Base-by-base conservation (phyloP, 345 rosid genomes). In the Brassica incana region DNA sequence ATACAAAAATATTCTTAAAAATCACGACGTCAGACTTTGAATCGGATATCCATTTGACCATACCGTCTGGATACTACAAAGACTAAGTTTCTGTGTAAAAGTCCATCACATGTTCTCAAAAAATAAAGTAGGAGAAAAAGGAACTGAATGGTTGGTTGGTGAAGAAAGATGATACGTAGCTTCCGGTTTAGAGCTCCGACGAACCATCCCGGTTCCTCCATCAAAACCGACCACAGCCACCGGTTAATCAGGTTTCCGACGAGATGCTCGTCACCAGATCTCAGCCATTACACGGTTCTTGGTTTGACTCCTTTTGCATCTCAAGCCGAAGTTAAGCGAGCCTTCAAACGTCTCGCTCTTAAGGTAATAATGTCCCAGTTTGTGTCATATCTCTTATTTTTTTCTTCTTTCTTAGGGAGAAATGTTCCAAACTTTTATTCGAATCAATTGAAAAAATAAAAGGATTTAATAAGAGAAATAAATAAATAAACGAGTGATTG, bases 311-410 rank as follows among this genome's bases (percentile, higher is more conserved):
- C 78, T 63, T 54, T 76, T 11, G 81, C 83, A 56, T 76, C 81
- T 30, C 82, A 76, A 63, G 45, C 81, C 4, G 78, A 79, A 60
- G 83, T 79, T 76, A 79, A 76, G 11, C 78, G 77, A 1, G 80
- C 75, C n/a, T 79, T 71, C 45, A 79, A 72, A 65, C 78, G 83
- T 77, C 83, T 83, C n/a, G 80, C 83, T 66, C 80, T 83, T 38
- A 78, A 79, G 83, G 81, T 78, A 36, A 10, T 3, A 6, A 32
- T 38, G 8, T 76, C 33, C 0, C 48, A 0, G 16, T 54, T 25
- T 43, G 35, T 67, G 30, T 78, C 32, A 6, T 60, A 15, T 76
- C 40, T 15, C 8, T 7, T 61, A 54, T 5, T 23, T 65, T 64
- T 5, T 40, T 23, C 27, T 38, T 10, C 6, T 60, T 60, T 60